These are phyloP conservation scores for Tetrahymena elliotti DNA, from an alignment of 73 alveolate genomes.

Conservation along the genomic window DNA sequence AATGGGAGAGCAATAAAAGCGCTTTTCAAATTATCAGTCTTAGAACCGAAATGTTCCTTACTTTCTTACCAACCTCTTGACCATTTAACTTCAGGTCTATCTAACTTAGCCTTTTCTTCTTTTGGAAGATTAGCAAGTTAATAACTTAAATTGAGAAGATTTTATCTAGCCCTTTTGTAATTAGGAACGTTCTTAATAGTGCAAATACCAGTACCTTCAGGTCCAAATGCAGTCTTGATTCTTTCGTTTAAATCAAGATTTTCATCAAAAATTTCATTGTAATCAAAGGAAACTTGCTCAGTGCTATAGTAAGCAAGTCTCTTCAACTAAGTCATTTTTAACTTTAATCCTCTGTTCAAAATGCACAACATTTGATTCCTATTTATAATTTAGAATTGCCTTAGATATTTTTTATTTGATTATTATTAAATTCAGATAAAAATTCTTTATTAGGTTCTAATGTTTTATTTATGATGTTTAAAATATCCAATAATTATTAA, in stretches of 20 bases:
- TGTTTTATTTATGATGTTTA: neutral
- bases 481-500: neutral
- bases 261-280: neutral
- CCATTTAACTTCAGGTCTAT: neutral
- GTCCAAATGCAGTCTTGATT: neutral
- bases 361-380: slow-evolving; percentile 2
- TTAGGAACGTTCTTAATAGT: neutral
- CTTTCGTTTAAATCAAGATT: neutral
- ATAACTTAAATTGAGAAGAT: neutral
- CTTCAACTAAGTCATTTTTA: neutral
- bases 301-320: neutral
- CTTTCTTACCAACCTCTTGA: neutral
- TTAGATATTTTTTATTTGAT: neutral
- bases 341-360: neutral
- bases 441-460: neutral
- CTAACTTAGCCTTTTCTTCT: neutral
- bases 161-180: neutral
- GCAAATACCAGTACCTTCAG: neutral
- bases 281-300: neutral
- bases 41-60: neutral
- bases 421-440: neutral
- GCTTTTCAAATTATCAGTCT: neutral
- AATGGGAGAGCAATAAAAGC: neutral
- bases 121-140: neutral
- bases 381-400: neutral